phyloP scores from a whole-genome alignment of 225 moss, liverwort and hornwort genomes.

The Sphagnum contortum region DNA sequence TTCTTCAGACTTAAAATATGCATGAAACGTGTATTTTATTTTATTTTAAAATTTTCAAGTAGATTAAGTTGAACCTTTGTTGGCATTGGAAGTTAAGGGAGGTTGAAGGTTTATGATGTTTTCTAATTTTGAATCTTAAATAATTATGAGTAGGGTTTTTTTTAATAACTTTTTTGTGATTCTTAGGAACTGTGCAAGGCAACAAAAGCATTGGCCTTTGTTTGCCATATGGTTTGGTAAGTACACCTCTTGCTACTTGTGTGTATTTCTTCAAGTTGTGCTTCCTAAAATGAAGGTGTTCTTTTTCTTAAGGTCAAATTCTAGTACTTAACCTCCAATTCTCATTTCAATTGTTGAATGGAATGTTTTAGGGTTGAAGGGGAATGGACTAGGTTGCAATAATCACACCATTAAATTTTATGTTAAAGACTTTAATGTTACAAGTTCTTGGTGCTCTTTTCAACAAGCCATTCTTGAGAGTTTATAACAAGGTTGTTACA shows the following conservation, averaged over 20 bases:
- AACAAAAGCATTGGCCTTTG: conserved; percentile 81
- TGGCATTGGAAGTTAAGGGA: too few relatives aligned
- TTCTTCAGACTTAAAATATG: too few relatives aligned
- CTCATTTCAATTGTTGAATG: background rate
- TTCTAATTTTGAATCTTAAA: too few relatives aligned
- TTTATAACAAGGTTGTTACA: conserved; percentile 82
- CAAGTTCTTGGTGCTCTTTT: conserved; percentile 94
- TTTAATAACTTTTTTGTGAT: conserved; percentile 87
- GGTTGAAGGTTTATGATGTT: too few relatives aligned
- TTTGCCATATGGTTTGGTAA: conserved; percentile 97
- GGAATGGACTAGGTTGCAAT: conserved; percentile 65
- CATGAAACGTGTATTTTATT: too few relatives aligned
- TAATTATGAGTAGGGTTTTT: conserved; percentile 62
- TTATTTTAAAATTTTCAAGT: too few relatives aligned
- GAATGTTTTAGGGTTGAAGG: background rate
- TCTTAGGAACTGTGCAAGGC: conserved; percentile 83
- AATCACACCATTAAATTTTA: conserved; percentile 99
- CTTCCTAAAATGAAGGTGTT: too few relatives aligned
- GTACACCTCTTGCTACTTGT: conserved; percentile 4
- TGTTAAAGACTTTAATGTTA: conserved; percentile 80
- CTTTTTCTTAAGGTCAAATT: too few relatives aligned
- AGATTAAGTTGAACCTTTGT: too few relatives aligned
- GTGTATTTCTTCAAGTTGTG: too few relatives aligned
- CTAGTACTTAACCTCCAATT: too few relatives aligned
- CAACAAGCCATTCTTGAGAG: conserved; percentile 91